A percentile compares a stretch with the other conserved stretches of the same genome.
Conservation (phyloP, 345 rosid species). For the Citrus unshiu region DNA sequence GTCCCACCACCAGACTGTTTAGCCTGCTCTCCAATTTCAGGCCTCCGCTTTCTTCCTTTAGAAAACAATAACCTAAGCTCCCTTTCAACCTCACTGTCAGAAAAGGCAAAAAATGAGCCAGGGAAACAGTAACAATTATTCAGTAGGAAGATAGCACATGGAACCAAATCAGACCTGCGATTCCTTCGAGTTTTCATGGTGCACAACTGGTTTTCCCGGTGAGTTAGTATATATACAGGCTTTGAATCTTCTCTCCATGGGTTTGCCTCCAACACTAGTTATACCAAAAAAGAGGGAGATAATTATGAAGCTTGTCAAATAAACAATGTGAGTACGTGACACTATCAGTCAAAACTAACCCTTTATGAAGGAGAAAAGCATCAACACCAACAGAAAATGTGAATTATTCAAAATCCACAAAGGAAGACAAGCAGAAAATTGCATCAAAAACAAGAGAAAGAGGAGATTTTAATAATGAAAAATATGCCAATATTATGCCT, state of each 20-base stretch:
- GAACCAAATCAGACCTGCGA: constrained; percentile 51
- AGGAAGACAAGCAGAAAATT: background rate
- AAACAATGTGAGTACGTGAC: background rate
- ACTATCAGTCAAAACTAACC: background rate
- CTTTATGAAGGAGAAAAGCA: background rate
- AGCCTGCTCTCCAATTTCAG: constrained; percentile 46
- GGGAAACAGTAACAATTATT: constrained; percentile 11
- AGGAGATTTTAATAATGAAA: background rate
- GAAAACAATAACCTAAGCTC: constrained; percentile 86
- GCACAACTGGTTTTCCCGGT: constrained; percentile 73
- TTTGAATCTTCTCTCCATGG: constrained; percentile 93
- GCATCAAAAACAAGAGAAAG: background rate
- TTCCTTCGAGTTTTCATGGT: constrained; percentile 93
- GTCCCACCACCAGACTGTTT: constrained; percentile 59
- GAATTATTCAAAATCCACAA: background rate
- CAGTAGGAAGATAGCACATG: background rate
- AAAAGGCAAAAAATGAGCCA: constrained; percentile 8
- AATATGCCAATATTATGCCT: background rate
- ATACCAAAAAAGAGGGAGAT: background rate
- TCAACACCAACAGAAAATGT: background rate
- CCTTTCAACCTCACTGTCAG: constrained; percentile 80
- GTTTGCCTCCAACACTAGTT: constrained; percentile 83
- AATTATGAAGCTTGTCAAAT: background rate
- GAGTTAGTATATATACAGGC: constrained; percentile 84
- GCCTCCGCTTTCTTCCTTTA: constrained; percentile 50